A percentile compares a stretch with the other conserved stretches of the same genome.
phyloP scores from a whole-genome alignment of 352 stramenopile genomes.

The Pythium sukuiense region DNA sequence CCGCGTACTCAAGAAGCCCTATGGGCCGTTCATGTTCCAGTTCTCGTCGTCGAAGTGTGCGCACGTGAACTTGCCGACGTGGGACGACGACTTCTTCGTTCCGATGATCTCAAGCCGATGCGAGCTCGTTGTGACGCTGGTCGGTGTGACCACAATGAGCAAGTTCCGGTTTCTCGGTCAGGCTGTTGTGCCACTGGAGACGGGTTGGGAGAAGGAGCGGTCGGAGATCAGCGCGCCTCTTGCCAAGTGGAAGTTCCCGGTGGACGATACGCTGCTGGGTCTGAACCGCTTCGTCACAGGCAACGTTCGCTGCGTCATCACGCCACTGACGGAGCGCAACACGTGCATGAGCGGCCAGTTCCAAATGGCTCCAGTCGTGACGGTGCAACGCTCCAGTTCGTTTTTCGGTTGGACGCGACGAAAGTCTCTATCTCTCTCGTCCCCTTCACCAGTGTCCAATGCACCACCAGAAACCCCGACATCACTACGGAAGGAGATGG shows the following conservation, averaged over 20 bases:
- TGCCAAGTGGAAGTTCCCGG: conserved; percentile 79
- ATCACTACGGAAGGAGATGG: conserved; percentile 48
- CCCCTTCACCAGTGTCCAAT: conserved; percentile 45
- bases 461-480: conserved; percentile 48
- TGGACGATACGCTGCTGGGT: conserved; percentile 67
- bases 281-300: conserved; percentile 67
- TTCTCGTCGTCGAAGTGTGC: conserved; percentile 61
- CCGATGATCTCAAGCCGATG: conserved; percentile 82
- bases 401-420: conserved; percentile 67
- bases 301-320: conserved; percentile 57
- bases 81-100: conserved; percentile 72
- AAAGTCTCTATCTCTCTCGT: conserved; percentile 38
- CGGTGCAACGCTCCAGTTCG: conserved; percentile 37
- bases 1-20: conserved; percentile 83
- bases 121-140: conserved; percentile 74
- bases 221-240: conserved; percentile 42
- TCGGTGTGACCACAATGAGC: conserved; percentile 59
- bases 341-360: conserved; percentile 80
- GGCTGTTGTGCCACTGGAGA: conserved; percentile 51
- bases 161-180: conserved; percentile 69
- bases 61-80: conserved; percentile 59
- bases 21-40: conserved; percentile 87
- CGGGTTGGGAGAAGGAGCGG: conserved; percentile 58
- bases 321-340: conserved; percentile 54
- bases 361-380: conserved; percentile 52